A percentile compares a stretch with the other conserved stretches of the same genome.
Conservation (phyloP, 306 rosid species). For the Lithocarpus polystachyus region DNA sequence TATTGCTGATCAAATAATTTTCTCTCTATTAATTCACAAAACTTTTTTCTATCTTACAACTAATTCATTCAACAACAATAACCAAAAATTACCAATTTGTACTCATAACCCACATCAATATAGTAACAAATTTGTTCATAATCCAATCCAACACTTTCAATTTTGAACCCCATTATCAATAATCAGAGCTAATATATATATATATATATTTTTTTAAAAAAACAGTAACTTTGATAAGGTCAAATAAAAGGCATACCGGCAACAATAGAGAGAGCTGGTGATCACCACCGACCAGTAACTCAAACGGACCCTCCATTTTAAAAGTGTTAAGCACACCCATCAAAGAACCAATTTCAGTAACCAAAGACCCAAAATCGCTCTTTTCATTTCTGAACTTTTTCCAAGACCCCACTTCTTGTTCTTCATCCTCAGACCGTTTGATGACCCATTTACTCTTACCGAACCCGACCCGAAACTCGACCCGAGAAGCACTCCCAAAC, state of each 20-base stretch:
- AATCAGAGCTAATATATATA: background rate
- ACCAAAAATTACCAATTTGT: background rate
- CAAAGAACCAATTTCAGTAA: slow-evolving; percentile 35
- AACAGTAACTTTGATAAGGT: background rate
- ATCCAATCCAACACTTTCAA: background rate
- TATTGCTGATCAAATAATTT: no score
- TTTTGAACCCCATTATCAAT: background rate
- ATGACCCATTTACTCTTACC: slow-evolving; percentile 44
- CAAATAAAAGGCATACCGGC: slow-evolving; percentile 45
- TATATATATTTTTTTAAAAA: no score
- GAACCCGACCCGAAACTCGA: slow-evolving; percentile 55
- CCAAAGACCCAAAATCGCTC: slow-evolving; percentile 47
- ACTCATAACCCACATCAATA: background rate
- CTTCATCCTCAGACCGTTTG: slow-evolving; percentile 41
- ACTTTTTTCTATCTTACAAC: background rate
- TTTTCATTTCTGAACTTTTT: slow-evolving; percentile 40
- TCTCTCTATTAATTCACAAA: no score
- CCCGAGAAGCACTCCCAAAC: slow-evolving; percentile 45
- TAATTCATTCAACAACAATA: background rate
- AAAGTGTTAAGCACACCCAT: slow-evolving; percentile 51
- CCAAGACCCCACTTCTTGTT: slow-evolving; percentile 54
- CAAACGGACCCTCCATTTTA: slow-evolving; percentile 75
- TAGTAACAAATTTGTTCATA: background rate
- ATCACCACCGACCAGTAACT: slow-evolving; percentile 39
- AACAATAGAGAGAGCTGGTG: slow-evolving; percentile 50